Conservation (phyloP, 345 rosid genomes). For the Pugionium cornutum region DNA sequence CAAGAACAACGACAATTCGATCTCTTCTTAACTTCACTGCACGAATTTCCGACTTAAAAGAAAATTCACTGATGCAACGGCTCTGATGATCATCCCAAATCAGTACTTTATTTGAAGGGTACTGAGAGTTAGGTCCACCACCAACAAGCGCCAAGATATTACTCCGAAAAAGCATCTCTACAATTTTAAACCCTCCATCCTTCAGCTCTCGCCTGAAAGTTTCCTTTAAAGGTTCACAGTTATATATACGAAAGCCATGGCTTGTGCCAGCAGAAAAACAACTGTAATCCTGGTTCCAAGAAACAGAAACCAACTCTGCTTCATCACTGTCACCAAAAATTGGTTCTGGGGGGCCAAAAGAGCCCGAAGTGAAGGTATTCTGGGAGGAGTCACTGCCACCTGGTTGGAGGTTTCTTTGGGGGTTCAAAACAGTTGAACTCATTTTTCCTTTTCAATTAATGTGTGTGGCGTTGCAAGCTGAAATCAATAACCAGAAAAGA, state of each 20-base stretch:
- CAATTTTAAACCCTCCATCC: constrained; percentile 75
- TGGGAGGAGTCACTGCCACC: constrained; percentile 39
- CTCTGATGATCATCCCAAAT: constrained; percentile 94
- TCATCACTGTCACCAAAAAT: constrained; percentile 46
- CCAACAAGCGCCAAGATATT: constrained; percentile 91
- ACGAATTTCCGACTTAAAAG: constrained; percentile 78
- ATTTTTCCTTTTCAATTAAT: constrained; percentile 41
- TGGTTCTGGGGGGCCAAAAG: constrained; percentile 40
- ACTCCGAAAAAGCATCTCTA: constrained; percentile 92
- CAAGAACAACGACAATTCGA: constrained; percentile 78
- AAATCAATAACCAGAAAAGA: constrained; percentile 19
- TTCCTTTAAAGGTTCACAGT: constrained; percentile 79
- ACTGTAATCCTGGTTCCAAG: constrained; percentile 89
- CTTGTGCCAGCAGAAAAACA: constrained; percentile 82
- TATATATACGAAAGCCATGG: constrained; percentile 78
- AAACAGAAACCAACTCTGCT: constrained; percentile 61
- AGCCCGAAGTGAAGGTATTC: constrained; percentile 33
- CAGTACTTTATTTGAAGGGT: constrained; percentile 78
- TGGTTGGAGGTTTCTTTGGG: constrained; percentile 39
- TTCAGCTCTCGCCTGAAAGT: constrained; percentile 65
- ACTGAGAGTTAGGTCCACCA: constrained; percentile 63
- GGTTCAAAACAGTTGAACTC: constrained; percentile 54
- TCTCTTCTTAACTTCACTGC: constrained; percentile 76
- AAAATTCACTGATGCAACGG: constrained; percentile 78
- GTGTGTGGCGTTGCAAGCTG: constrained; percentile 32